Evolutionary conservation across 805 yeast genomes (phyloP), one percentile per base, ranked within the genome.

Genomic region (Kodamaea hsintzibuensis): DNA sequence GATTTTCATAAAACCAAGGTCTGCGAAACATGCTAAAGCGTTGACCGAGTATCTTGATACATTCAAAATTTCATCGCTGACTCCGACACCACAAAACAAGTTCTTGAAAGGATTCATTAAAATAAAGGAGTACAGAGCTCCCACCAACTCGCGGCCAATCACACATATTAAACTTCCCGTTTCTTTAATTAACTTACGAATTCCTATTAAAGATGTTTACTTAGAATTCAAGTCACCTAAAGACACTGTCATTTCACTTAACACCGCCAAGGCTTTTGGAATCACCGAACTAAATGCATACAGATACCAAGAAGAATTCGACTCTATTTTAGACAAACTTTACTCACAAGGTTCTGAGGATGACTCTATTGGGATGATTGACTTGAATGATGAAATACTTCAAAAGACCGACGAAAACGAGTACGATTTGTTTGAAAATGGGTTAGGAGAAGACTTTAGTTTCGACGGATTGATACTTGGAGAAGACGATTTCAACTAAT

Each of bases 161-260:
- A 63, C 62, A 37, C 73, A 71, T 52, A 54, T 76, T 10, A 64
- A 64, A 53, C 47, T 76, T 7, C 78, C 79, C 1, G 60, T 61
- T 7, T 67, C 70, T 48, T 52, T 74, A 35, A 60, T 74, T 9
- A 73, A 73, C 55, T 56, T 70, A 55, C 62, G 64, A 46, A 59
- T 75, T 27, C 66, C 72, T 8, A 58, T 61, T 6, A 61, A 63
- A 37, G 80, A 75, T 54, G 50, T 76, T 10, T 74, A 68, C 58
- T 25, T 74, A 18, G 69, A 70, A 48, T 54, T 72, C 44, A 43
- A 47, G 18, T 47, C 55, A 7, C 39, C 54, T 10, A 39, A n/a
- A 12, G 51, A 50, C 10, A 27, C 56, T 1, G 30, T 33, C 7
- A 45, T 51, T 1, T 59, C 60, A n/a, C 47, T 70, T 39, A 59